Conservation (phyloP, 2,329 filamentous ascomycete species). For the Cercospora zeina region DNA sequence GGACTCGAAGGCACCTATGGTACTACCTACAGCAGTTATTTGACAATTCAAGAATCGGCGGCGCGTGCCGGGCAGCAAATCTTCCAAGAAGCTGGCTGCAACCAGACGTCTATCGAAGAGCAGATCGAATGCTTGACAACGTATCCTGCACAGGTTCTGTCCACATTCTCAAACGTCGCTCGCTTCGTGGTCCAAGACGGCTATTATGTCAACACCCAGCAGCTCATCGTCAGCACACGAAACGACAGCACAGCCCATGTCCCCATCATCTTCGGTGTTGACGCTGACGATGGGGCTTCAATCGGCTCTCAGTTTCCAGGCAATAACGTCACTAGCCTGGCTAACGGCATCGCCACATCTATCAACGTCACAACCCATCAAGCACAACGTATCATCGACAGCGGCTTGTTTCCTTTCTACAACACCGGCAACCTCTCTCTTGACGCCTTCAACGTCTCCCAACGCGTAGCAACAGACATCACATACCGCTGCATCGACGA, state of each 20-base stretch:
- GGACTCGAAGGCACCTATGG: conserved; percentile 59
- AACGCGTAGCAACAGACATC: conserved; percentile 59
- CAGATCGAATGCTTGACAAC: conserved; percentile 57
- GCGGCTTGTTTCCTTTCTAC: conserved; percentile 54
- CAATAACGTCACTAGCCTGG: conserved; percentile 45
- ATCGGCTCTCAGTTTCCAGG: conserved; percentile 52
- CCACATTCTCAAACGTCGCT: conserved; percentile 46
- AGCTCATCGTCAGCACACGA: conserved; percentile 48
- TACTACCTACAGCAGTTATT: conserved; percentile 60
- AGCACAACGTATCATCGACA: conserved; percentile 46
- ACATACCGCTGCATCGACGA: conserved; percentile 62
- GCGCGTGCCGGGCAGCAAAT: conserved; percentile 53
- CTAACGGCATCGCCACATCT: conserved; percentile 48
- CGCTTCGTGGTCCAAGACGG: conserved; percentile 61
- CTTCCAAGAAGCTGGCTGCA: conserved; percentile 56
- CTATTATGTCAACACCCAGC: conserved; percentile 54
- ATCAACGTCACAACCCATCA: conserved; percentile 49
- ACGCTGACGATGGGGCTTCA: conserved; percentile 57
- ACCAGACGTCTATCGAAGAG: conserved; percentile 46
- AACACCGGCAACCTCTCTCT: conserved; percentile 54
- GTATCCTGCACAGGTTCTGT: conserved; percentile 48
- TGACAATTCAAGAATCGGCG: conserved; percentile 57
- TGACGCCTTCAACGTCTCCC: conserved; percentile 57
- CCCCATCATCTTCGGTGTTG: conserved; percentile 58
- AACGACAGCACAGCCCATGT: conserved; percentile 52